A percentile compares a stretch with the other conserved stretches of the same genome.
Evolutionary conservation across 1,284 basidiomycete species (phyloP).

Genomic region (Heterobasidion occidentale): DNA sequence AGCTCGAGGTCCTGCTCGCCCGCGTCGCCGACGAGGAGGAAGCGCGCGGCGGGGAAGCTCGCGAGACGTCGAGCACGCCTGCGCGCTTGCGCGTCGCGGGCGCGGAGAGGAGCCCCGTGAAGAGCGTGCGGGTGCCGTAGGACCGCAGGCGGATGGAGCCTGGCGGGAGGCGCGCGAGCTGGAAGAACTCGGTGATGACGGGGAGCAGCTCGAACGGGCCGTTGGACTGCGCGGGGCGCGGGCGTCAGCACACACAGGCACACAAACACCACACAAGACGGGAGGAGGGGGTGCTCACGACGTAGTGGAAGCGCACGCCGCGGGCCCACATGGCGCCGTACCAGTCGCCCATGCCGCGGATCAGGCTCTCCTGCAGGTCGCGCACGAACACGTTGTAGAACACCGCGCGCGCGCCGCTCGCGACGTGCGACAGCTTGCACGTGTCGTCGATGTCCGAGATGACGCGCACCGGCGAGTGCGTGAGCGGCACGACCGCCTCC

Average conservation of each 20-base stretch:
- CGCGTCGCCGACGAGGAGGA: constrained; percentile 82
- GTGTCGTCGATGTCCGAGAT: constrained; percentile 97
- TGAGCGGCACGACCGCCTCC: constrained; percentile 33
- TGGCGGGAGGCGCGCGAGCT: constrained; percentile 55
- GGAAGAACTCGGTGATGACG: constrained; percentile 74
- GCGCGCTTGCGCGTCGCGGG: constrained; percentile 75
- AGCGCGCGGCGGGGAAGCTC: constrained; percentile 64
- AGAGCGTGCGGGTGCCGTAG: constrained; percentile 75
- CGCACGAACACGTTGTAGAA: constrained; percentile 78
- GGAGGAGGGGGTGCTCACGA: constrained; percentile 45
- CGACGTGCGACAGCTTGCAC: constrained; percentile 73
- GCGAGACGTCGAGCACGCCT: constrained; percentile 76
- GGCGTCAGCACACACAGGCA: constrained; percentile 3
- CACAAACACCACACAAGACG: neutral
- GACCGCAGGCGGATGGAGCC: constrained; percentile 71
- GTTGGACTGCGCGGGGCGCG: constrained; percentile 58
- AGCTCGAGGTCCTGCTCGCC: constrained; percentile 88
- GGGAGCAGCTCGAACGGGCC: constrained; percentile 83
- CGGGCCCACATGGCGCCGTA: constrained; percentile 62
- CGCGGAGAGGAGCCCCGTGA: constrained; percentile 67
- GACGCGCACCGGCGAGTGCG: constrained; percentile 57
- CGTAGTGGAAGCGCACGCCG: constrained; percentile 79
- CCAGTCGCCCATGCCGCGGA: constrained; percentile 84
- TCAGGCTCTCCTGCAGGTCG: constrained; percentile 67
- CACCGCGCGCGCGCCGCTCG: constrained; percentile 63